These are phyloP conservation scores for Prunus davidiana DNA, from an alignment of 306 rosid genomes.

Conservation along the genomic window DNA sequence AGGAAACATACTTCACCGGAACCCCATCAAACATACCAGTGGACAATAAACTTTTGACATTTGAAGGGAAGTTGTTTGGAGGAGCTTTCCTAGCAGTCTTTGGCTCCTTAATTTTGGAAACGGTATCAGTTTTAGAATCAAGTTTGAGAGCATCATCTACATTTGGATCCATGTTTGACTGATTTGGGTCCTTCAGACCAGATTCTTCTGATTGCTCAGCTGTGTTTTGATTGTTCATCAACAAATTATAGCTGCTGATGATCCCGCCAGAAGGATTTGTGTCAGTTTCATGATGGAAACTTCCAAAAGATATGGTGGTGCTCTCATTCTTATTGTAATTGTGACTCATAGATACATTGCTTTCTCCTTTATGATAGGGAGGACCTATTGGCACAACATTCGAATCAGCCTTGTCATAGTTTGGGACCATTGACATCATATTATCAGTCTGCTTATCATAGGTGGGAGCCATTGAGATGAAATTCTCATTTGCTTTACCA, in stretches of 20 bases:
- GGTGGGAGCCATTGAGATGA: conserved; percentile 55
- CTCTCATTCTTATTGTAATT: conserved; percentile 54
- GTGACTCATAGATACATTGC: conserved; percentile 46
- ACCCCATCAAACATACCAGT: conserved; percentile 95
- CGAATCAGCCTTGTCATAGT: conserved; percentile 56
- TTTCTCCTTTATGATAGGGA: conserved; percentile 50
- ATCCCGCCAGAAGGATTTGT: conserved; percentile 61
- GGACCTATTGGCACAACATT: conserved; percentile 44
- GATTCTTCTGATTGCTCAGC: conserved; percentile 49
- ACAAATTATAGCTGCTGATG: conserved; percentile 56
- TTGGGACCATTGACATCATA: conserved; percentile 50
- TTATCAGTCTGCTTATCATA: conserved; percentile 49
- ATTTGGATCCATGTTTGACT: conserved; percentile 39
- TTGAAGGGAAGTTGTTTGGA: conserved; percentile 87
- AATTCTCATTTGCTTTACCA: conserved; percentile 56
- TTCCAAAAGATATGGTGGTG: conserved; percentile 69
- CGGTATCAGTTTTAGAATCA: conserved; percentile 37
- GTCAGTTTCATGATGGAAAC: conserved; percentile 54
- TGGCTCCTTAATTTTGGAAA: conserved; percentile 60
- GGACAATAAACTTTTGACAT: conserved; percentile 91
- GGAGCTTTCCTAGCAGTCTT: conserved; percentile 70
- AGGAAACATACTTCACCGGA: conserved; percentile 81
- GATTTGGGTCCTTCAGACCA: conserved; percentile 48
- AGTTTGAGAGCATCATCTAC: conserved; percentile 45
- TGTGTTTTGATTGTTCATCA: conserved; percentile 55